Evolutionary conservation across 2,329 filamentous ascomycete species (phyloP).

Genomic region (Phoma sp.): DNA sequence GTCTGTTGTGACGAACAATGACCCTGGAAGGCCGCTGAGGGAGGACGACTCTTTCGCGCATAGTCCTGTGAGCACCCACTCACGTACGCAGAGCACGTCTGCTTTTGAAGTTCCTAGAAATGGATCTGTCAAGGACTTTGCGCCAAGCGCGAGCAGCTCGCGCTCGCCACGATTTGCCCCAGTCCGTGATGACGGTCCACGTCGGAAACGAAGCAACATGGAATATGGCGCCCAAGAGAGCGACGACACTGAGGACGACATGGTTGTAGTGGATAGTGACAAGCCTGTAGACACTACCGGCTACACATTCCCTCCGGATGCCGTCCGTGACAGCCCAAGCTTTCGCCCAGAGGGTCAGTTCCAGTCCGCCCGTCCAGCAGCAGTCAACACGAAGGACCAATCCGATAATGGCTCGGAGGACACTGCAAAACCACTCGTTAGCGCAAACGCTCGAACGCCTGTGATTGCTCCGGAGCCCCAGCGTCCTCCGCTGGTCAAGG

Average conservation of each 20-base stretch:
- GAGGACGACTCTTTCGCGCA: slow-evolving; percentile 36
- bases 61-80: slow-evolving; percentile 35
- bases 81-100: slow-evolving; percentile 27
- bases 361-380: slow-evolving; percentile 26
- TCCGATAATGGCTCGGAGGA: slow-evolving; percentile 33
- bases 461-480: slow-evolving; percentile 38
- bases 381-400: slow-evolving; percentile 27
- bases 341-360: slow-evolving; percentile 35
- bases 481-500: slow-evolving; percentile 50
- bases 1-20: slow-evolving; percentile 30
- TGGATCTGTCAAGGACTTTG: slow-evolving; percentile 24
- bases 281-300: slow-evolving; percentile 28
- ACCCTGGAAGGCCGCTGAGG: slow-evolving; percentile 20
- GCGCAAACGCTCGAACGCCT: slow-evolving; percentile 30
- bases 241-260: slow-evolving; percentile 42
- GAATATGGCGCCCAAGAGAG: slow-evolving; percentile 37
- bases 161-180: slow-evolving; percentile 30
- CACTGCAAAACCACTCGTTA: slow-evolving; percentile 28
- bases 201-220: slow-evolving; percentile 31
- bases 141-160: slow-evolving; percentile 14
- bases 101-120: slow-evolving; percentile 27
- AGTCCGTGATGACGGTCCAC: slow-evolving; percentile 25
- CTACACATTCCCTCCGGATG: slow-evolving; percentile 30
- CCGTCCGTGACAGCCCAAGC: slow-evolving; percentile 32
- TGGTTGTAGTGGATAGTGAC: slow-evolving; percentile 32